Percentiles rank a stretch among this genome's conserved stretches.
These are phyloP conservation scores for Solanum medicagineum DNA, from an alignment of 257 asterid genomes.

Conservation along the genomic window DNA sequence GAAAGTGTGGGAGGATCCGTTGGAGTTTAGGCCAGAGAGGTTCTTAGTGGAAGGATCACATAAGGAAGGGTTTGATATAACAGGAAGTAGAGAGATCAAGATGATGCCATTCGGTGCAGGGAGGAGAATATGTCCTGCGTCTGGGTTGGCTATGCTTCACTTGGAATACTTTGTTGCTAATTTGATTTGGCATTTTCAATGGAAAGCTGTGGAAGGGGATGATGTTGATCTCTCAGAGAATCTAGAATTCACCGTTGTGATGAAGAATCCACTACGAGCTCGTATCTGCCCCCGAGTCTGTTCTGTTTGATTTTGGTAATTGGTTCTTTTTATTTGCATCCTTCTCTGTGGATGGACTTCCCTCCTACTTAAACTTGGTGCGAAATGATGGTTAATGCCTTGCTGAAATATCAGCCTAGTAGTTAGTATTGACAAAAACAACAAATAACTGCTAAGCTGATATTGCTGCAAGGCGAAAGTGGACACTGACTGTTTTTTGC, in stretches of 20 bases:
- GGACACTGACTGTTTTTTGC: not conserved
- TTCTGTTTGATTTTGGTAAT: not conserved
- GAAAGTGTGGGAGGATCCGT: not conserved
- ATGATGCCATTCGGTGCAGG: not conserved
- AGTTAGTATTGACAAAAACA: not conserved
- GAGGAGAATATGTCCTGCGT: not conserved
- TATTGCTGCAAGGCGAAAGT: not conserved
- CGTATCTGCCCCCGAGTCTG: not conserved
- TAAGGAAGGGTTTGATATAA: not conserved
- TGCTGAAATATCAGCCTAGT: not conserved
- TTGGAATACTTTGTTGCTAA: not conserved
- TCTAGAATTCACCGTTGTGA: not conserved
- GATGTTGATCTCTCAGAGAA: not conserved
- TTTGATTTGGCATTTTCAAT: not conserved
- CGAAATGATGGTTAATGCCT: not conserved
- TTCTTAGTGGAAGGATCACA: not conserved
- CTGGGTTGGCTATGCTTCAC: not conserved
- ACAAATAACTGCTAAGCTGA: not conserved
- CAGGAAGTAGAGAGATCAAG: not conserved
- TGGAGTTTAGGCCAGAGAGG: not conserved
- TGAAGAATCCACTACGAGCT: not conserved
- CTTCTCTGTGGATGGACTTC: not conserved
- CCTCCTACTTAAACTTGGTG: not conserved
- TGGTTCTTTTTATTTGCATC: not conserved
- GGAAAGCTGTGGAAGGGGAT: not conserved